A percentile compares a stretch with the other conserved stretches of the same genome.
Evolutionary conservation across 257 asterid species (phyloP).

Genomic region (Solanum rostratum): DNA sequence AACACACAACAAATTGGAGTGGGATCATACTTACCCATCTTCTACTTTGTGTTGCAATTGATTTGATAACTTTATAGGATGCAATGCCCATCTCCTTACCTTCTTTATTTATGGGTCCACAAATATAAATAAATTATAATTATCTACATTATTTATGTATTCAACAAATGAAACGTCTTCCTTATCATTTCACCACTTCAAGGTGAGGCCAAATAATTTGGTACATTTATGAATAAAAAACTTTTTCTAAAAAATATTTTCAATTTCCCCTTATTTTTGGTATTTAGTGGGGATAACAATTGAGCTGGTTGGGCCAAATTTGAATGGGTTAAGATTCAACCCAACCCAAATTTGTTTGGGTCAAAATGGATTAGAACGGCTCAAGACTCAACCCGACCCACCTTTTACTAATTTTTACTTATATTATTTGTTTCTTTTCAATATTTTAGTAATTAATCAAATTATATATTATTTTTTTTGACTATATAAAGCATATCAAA

Average conservation of each 20-base stretch:
- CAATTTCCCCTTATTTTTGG: neutral
- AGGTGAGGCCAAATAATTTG: neutral
- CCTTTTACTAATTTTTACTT: too few species aligned
- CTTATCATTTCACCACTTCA: neutral
- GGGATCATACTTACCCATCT: constrained; percentile 12
- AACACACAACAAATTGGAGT: constrained; percentile 1
- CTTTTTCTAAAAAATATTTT: too few species aligned
- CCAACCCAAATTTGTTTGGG: too few species aligned
- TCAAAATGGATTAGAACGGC: too few species aligned
- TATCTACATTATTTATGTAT: neutral
- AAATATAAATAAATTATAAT: neutral
- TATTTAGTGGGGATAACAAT: too few species aligned
- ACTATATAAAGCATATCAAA: too few species aligned
- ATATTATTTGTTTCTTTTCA: too few species aligned
- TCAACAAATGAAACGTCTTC: neutral
- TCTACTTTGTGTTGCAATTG: neutral
- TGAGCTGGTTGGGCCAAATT: too few species aligned
- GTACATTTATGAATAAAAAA: neutral
- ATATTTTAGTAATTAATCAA: too few species aligned
- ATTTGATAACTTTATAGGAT: neutral
- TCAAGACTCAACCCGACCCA: too few species aligned
- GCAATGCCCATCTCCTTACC: neutral
- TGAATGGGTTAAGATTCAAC: too few species aligned
- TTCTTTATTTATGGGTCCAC: neutral
- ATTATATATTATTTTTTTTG: too few species aligned